Evolutionary conservation across 495 filamentous ascomycete genomes (phyloP), one percentile per base, ranked within the genome.

Genomic region (Entonaema liquescens): DNA sequence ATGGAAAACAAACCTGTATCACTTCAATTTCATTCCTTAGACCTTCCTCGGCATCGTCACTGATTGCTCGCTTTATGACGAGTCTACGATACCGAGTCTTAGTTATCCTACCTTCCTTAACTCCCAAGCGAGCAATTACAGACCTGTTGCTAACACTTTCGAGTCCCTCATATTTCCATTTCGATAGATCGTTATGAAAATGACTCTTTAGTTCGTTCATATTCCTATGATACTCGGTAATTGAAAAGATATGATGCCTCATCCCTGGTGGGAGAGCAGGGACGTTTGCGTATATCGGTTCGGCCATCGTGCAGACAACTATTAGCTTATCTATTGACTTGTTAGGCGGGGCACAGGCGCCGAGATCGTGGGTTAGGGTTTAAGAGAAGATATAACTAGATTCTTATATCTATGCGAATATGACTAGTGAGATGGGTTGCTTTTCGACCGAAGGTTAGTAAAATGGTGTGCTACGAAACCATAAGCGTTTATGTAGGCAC

Each of bases 1-100:
- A 44, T 12, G 5, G 17, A 11, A n/a, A 26, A 12, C 62, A 2
- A 13, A 67, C 63, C 15, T 21, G 15, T 0, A 52, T 23, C 11
- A 23, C 33, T 21, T 23, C 9, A 3, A 59, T 59, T 25, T 67
- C 63, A 15, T 54, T 59, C 17, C n/a, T 42, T 25, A 67, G 17
- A 29, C 9, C 3, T 0, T 21, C 11, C 6, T 67, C 62, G n/a
- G 36, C 38, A 1, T 11, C 2, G 2, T 36, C n/a, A 2, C 0
- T 52, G 0, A 59, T 6, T 0, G 42, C 54, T 42, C 63, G 47
- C 44, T 67, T 67, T 29, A 67, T 23, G 12, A 53, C 31, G 15
- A 59, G 31, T 7, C 62, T 65, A 36, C 52, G 52, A 28, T 64
- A 53, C 15, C 26, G 49, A 28, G 49, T 28, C 49, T 53, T 53